Evolutionary conservation across 129 eudicot species (phyloP).

Genomic region (Flaveria trinervia): DNA sequence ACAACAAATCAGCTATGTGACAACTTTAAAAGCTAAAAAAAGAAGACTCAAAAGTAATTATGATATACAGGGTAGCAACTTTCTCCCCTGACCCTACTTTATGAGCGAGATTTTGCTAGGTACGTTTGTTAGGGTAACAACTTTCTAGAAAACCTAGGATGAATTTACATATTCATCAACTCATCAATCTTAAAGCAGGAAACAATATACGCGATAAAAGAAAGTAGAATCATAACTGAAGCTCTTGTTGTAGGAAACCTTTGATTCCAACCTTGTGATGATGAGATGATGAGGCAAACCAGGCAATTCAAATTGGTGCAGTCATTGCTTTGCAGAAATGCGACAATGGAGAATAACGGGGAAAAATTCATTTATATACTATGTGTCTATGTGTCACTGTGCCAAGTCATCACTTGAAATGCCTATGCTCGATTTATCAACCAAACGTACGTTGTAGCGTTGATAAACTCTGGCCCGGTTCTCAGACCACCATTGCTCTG

Average conservation of each 20-base stretch:
- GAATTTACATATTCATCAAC: slow-evolving; percentile 60
- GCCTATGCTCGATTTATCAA: slow-evolving; percentile 75
- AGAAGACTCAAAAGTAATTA: slow-evolving; percentile 8
- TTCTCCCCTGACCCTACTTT: slow-evolving; percentile 4
- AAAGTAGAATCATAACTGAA: slow-evolving; percentile 30
- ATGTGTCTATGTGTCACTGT: slow-evolving; percentile 29
- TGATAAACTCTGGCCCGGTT: slow-evolving; percentile 70
- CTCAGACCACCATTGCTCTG: slow-evolving; percentile 93
- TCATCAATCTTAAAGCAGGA: slow-evolving; percentile 31
- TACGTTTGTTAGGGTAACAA: slow-evolving; percentile 17
- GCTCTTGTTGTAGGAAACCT: slow-evolving; percentile 36
- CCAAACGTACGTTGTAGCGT: slow-evolving; percentile 66
- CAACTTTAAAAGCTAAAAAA: slow-evolving; percentile 29
- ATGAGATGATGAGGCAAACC: slow-evolving; percentile 42
- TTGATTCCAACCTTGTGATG: slow-evolving; percentile 30
- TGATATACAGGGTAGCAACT: slow-evolving; percentile 51
- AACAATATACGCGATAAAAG: slow-evolving; percentile 26
- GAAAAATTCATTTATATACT: slow-evolving; percentile 32
- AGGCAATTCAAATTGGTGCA: slow-evolving; percentile 26
- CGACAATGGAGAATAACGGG: slow-evolving; percentile 9
- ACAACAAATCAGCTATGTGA: slow-evolving; percentile 18
- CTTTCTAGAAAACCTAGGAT: slow-evolving; percentile 52
- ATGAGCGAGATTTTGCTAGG: too few species aligned
- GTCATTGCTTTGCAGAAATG: slow-evolving; percentile 30
- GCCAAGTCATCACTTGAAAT: slow-evolving; percentile 59